Conservation (phyloP, 495 filamentous ascomycete species). For the Neurospora sp. region DNA sequence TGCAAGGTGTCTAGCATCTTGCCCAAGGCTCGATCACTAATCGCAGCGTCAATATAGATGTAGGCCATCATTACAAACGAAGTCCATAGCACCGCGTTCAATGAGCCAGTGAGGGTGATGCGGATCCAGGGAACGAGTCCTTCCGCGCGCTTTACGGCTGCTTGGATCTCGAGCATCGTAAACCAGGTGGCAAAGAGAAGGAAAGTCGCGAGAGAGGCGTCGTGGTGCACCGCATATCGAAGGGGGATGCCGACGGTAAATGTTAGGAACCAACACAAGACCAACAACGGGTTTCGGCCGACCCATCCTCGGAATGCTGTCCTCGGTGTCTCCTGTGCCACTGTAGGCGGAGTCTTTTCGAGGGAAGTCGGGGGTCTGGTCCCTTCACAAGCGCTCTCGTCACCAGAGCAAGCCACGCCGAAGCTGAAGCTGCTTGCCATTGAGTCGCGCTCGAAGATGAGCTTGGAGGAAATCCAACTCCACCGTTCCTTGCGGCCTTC, state of each 20-base stretch:
- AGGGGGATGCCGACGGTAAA: conserved; percentile 21
- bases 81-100: conserved; percentile 34
- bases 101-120: conserved; percentile 22
- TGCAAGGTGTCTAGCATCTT: conserved; percentile 24
- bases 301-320: background rate
- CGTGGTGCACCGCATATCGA: conserved; percentile 11
- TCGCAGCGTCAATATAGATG: conserved; percentile 23
- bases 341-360: background rate
- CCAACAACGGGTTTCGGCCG: conserved; percentile 14
- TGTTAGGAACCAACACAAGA: conserved; percentile 16
- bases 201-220: conserved; percentile 23
- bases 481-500: background rate
- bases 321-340: background rate
- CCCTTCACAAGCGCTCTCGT: background rate
- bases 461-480: background rate
- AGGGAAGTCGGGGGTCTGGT: background rate
- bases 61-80: conserved; percentile 32
- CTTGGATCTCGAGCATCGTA: conserved; percentile 27
- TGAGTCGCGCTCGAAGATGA: conserved; percentile 1
- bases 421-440: conserved; percentile 3
- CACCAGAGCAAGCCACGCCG: background rate
- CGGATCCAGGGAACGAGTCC: conserved; percentile 10
- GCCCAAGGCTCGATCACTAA: conserved; percentile 13
- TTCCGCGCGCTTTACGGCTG: conserved; percentile 18
- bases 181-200: conserved; percentile 32